Evolutionary conservation across 129 eudicot genomes (phyloP), one percentile per base, ranked within the genome.

Genomic region (Solidago caesia): DNA sequence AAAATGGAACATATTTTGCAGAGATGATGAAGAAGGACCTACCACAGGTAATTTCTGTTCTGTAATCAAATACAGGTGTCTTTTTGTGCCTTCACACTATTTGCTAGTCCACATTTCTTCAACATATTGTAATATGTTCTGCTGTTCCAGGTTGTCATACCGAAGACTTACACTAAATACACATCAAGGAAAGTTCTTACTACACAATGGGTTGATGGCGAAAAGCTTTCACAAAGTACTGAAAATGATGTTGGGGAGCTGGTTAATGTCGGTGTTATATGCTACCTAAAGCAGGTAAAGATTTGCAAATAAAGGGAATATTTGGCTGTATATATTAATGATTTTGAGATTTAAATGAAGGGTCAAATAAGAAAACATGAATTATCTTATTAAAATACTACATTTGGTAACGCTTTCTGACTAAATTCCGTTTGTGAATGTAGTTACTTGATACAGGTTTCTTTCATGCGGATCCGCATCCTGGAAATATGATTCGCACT

Each of bases 391-490:
- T 64, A 60, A 68, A 60, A 41, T 43, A 59, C 26, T 58, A 26
- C 44, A 15, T 77, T 16, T 77, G 75, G 12, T 69, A 77, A 69
- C 70, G 25, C 45, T 77, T 77, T 77, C 58, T 61, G 27, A 45
- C 67, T 78, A 67, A 48, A 46, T 83, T 56, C 47, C 41, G 27
- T 78, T 73, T 80, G 71, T 53, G 58, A 74, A 67, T 84, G 79
- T 82, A 95, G 99, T 85, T 95, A 65, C 99, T 95, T 69, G 99
- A 95, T 79, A 95, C 99, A 57, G 99, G 99, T 57, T 95, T 95
- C 79, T 95, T 95, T 81, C 99, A 95, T 87, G 99, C 99, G 75
- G 99, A 95, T 80, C 99, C 99, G 61, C 99, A 95, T 82, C 99
- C 99, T 43, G 99, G 99, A 74, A 95, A 95, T 70, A 76, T 95